Evolutionary conservation across 225 moss, liverwort and hornwort genomes (phyloP).

Genomic region (Bryum argenteum): DNA sequence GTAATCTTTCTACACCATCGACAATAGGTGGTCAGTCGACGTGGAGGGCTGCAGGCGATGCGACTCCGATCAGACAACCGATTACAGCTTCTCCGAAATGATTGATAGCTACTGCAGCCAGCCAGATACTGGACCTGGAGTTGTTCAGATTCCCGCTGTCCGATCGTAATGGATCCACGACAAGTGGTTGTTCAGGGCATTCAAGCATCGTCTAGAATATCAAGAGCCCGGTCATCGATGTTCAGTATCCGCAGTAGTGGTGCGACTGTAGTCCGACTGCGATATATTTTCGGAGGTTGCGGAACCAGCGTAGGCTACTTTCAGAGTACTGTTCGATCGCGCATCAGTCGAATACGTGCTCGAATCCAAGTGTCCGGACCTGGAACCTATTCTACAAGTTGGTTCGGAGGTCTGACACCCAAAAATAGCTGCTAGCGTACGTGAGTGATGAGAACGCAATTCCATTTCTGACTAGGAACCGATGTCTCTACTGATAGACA

Average conservation of each 20-base stretch:
- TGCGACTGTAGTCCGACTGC: conserved; percentile 2
- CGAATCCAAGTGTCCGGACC: neutral
- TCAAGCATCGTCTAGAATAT: neutral
- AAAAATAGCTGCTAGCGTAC: neutral
- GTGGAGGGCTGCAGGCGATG: neutral
- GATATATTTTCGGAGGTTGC: neutral
- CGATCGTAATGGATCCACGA: neutral
- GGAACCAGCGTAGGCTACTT: neutral
- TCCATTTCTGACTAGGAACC: conserved; percentile 4
- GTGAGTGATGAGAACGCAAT: neutral
- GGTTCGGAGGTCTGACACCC: conserved; percentile 9
- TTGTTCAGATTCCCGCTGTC: neutral
- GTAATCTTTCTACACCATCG: conserved; percentile 1
- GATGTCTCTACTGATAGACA: neutral
- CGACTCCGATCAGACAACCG: neutral
- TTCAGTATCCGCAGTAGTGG: neutral
- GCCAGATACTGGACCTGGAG: neutral
- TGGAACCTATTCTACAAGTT: neutral
- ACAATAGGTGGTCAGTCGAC: neutral
- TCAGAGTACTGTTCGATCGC: neutral
- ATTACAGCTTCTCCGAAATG: neutral
- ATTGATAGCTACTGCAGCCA: neutral
- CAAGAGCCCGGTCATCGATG: neutral
- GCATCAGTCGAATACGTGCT: neutral
- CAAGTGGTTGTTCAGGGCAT: neutral